Evolutionary conservation across 202 grass and related monocot genomes (phyloP), one percentile per base, ranked within the genome.

Genomic region (Tripidium arundinaceum): DNA sequence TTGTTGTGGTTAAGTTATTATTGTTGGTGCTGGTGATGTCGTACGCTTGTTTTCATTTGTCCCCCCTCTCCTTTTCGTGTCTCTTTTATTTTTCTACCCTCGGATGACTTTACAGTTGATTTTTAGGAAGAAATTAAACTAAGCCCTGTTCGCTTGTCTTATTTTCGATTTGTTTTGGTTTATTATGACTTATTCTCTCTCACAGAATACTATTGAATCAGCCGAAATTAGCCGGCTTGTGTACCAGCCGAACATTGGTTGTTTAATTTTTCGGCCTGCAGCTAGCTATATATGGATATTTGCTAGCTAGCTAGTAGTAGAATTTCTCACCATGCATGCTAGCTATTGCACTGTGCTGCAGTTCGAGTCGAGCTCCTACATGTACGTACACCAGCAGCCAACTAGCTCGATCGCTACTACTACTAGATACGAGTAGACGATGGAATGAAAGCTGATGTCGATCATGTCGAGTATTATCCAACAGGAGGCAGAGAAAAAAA

Each of bases 1-100:
- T n/a, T 89, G 83, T 61, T 78, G 77, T 82, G 83, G 79, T 86
- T 89, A 89, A 79, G 61, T 86, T 89, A 89, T 83, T 79, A 76
- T 86, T 86, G 75, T 49, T 83, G 87, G 52, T 83, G 83, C 79
- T 74, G 79, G 42, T 89, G 83, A 85, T 73, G 68, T 76, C 75
- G 83, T 86, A 70, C 87, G 68, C 79, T 80, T 90, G 83, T 90
- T 90, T 90, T 86, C 68, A 79, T 79, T 58, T 79, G 83, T 75
- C 79, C 71, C 79, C 41, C 40, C 14, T 71, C 68, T 71, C 82
- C 52, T 38, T 76, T 81, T 70, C 77, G 18, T 88, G 70, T 69
- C 58, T 52, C 68, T 74, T 27, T 43, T 10, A 2, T 61, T 65
- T 11, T 10, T 15, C 24, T 11, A 42, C 6, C 8, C 55, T 34